Evolutionary conservation across 768 basidiomycete species (phyloP).

Genomic region (Plicaturopsis crispa): DNA sequence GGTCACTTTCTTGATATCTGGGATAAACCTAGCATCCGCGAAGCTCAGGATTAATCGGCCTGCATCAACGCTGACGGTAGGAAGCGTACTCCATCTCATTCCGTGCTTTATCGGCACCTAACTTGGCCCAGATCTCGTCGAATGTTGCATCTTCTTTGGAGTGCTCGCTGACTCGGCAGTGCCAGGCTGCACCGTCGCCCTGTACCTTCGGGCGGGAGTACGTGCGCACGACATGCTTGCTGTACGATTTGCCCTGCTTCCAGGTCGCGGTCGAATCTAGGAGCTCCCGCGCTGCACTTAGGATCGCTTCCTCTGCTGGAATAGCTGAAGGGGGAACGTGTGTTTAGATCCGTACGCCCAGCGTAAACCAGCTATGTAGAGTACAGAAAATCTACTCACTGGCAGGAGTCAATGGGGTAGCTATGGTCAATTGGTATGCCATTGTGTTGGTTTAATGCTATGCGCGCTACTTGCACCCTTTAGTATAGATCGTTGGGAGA

Average conservation of each 20-base stretch:
- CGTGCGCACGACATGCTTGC: constrained; percentile 48
- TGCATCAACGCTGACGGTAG: constrained; percentile 1
- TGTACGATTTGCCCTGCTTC: constrained; percentile 61
- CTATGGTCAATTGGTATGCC: too few species aligned
- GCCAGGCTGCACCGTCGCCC: constrained; percentile 57
- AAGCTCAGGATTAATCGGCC: constrained; percentile 1
- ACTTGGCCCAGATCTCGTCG: constrained; percentile 63
- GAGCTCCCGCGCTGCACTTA: constrained; percentile 45
- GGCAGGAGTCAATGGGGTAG: too few species aligned
- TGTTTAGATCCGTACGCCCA: too few species aligned
- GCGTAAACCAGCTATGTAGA: too few species aligned
- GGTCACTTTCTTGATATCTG: constrained; percentile 54
- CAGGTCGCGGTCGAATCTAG: constrained; percentile 51
- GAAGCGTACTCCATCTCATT: constrained; percentile 59
- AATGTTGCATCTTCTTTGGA: constrained; percentile 59
- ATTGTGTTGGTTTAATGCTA: too few species aligned
- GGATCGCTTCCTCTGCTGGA: constrained; percentile 50
- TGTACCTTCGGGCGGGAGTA: constrained; percentile 42
- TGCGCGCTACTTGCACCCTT: too few species aligned
- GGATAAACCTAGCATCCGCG: constrained; percentile 69
- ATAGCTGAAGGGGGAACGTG: constrained; percentile 37
- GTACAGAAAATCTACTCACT: too few species aligned
- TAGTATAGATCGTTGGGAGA: too few species aligned
- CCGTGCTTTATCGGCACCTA: constrained; percentile 56
- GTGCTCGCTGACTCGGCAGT: constrained; percentile 63